These are phyloP conservation scores for Coprinopsis sp. DNA, from an alignment of 768 basidiomycete species.

Conservation along the genomic window DNA sequence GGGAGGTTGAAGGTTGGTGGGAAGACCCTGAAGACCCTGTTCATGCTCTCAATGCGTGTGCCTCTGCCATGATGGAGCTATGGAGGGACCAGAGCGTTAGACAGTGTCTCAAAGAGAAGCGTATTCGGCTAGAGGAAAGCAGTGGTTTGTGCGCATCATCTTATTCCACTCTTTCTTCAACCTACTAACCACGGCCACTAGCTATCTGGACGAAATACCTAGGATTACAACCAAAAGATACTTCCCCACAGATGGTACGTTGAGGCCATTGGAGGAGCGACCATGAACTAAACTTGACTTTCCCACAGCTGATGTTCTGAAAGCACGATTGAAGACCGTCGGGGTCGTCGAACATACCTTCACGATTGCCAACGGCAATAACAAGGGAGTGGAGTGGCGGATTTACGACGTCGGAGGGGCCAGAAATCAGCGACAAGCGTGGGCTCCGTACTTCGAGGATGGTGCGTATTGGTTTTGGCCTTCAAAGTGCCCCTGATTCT, in stretches of 20 bases:
- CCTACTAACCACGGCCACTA: slow-evolving; percentile 23
- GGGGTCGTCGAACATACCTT: slow-evolving; percentile 81
- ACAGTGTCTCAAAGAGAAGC: slow-evolving; percentile 58
- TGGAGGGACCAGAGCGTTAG: slow-evolving; percentile 73
- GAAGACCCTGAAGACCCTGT: slow-evolving; percentile 81
- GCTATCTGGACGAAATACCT: slow-evolving; percentile 77
- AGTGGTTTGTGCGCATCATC: slow-evolving; percentile 69
- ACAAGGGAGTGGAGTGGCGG: slow-evolving; percentile 65
- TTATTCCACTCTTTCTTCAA: slow-evolving; percentile 2
- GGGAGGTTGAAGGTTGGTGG: slow-evolving; percentile 79
- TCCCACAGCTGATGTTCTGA: slow-evolving; percentile 64
- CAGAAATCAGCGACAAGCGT: slow-evolving; percentile 75
- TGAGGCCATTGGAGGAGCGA: slow-evolving; percentile 9
- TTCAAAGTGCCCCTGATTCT: not conserved
- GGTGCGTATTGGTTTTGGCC: slow-evolving; percentile 38
- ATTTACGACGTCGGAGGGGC: slow-evolving; percentile 86
- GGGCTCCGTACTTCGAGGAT: slow-evolving; percentile 87
- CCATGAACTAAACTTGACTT: slow-evolving; percentile 1
- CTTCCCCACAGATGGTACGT: slow-evolving; percentile 69
- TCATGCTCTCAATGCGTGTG: slow-evolving; percentile 61
- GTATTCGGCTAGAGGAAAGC: slow-evolving; percentile 71
- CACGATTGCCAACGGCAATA: slow-evolving; percentile 52
- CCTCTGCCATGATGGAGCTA: slow-evolving; percentile 63
- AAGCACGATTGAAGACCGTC: slow-evolving; percentile 76
- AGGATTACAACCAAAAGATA: slow-evolving; percentile 79